Conservation (phyloP, 23 red algal species). For the Gracilariopsis chorda region DNA sequence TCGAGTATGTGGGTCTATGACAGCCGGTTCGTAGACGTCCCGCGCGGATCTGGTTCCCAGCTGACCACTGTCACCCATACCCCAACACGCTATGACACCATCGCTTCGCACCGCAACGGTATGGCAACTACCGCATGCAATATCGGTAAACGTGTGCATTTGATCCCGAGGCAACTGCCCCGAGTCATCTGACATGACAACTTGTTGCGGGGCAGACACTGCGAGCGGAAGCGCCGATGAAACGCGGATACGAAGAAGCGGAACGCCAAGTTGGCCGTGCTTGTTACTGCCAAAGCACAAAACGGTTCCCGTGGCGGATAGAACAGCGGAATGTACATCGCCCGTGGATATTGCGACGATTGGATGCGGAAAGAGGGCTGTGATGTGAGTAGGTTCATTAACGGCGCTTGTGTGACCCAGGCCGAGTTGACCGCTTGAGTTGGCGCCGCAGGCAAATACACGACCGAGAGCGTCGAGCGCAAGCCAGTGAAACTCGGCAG, state of each 20-base stretch:
- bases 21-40: constrained; percentile 21
- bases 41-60: constrained; percentile 65
- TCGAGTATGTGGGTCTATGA: constrained; percentile 14
- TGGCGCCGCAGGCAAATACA: constrained; percentile 66
- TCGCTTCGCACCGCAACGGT: constrained; percentile 66
- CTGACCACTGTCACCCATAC: constrained; percentile 73
- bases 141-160: constrained; percentile 8
- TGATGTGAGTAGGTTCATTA: constrained; percentile 29
- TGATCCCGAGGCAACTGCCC: not conserved
- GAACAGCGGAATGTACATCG: constrained; percentile 73
- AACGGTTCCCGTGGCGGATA: constrained; percentile 70
- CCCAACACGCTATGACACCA: constrained; percentile 70
- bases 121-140: constrained; percentile 69
- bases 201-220: constrained; percentile 23
- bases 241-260: constrained; percentile 20
- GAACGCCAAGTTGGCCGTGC: constrained; percentile 77
- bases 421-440: constrained; percentile 60
- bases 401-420: constrained; percentile 18
- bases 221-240: constrained; percentile 2
- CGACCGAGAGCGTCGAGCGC: constrained; percentile 68
- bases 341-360: constrained; percentile 68
- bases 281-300: constrained; percentile 91
- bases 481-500: constrained; percentile 83
- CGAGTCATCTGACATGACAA: not conserved
- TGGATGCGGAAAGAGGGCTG: constrained; percentile 53